Evolutionary conservation across 306 rosid species (phyloP).

Genomic region (Senna tora): DNA sequence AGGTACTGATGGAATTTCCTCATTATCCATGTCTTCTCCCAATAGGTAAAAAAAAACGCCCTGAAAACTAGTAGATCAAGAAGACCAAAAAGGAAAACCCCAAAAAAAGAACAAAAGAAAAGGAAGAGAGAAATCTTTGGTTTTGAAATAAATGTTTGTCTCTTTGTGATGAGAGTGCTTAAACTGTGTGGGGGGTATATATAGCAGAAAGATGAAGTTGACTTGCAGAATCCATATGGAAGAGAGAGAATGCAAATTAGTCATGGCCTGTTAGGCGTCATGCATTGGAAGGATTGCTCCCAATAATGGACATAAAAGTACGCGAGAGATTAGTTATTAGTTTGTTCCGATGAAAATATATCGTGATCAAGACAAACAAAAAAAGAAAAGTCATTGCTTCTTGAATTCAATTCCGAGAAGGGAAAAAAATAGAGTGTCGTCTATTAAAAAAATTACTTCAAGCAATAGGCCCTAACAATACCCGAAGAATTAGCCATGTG

Average conservation of each 20-base stretch:
- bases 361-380: no score
- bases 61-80: slow-evolving; percentile 8
- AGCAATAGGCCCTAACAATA: no score
- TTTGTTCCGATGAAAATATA: no score
- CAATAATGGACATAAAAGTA: no score
- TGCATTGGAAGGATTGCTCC: no score
- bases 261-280: no score
- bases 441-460: no score
- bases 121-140: not conserved
- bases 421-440: no score
- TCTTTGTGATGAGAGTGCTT: slow-evolving; percentile 32
- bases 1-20: slow-evolving; percentile 61
- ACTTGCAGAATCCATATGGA: slow-evolving; percentile 49
- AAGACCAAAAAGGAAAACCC: not conserved
- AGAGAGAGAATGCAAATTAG: slow-evolving; percentile 26
- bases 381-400: no score
- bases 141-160: slow-evolving; percentile 39
- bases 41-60: not conserved
- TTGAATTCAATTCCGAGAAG: no score
- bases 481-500: no score
- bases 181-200: slow-evolving; percentile 1
- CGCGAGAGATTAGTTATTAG: no score
- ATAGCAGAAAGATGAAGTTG: slow-evolving; percentile 36
- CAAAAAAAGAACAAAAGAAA: not conserved
- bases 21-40: slow-evolving; percentile 49